Base-by-base conservation (phyloP, 371 early-diverging fungal species). In the Mucor saturninus region DNA sequence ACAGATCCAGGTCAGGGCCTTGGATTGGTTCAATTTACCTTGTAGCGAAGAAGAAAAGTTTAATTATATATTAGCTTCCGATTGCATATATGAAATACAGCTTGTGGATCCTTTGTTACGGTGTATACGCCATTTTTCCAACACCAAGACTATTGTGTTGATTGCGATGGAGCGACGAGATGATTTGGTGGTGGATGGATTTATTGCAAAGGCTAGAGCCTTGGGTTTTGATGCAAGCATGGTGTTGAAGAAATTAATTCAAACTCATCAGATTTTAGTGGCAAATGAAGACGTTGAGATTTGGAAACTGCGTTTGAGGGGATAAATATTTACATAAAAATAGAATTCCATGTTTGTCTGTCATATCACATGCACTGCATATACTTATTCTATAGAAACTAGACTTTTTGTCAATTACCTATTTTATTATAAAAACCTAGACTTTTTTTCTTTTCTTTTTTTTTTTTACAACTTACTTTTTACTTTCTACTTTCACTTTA, bases 201-300 rank as follows among this genome's bases (percentile, higher is more conserved):
- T 77, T 48, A 71, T 77, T 6, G 51, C 67, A 8, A 63, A 64
- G 29, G 75, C 78, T 26, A 70, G 64, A 42, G 13, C 42, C 6
- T 37, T 64, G 29, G 78, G 78, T 29, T 77, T 77, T 57, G 74
- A 75, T 42, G 58, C 75, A n/a, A 65, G 65, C 10, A 64, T 71
- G 62, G 38, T 77, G 9, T 61, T 67, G 4, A 76, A 74, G 50
- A 73, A 65, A 29, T 31, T 64, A 9, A 28, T 76, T 5, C 63
- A 65, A 9, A 56, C 58, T n/a, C 50, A 50, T 30, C 50, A 30
- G 10, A 42, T 68, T n/a, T 32, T 59, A 4, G 62, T 68, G 2
- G 57, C 54, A 26, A 75, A 77, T 45, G 71, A 72, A 38, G 75
- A 77, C 53, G 73, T 77, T 6, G 78, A 77, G 51, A 72, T 77